A percentile compares a stretch with the other conserved stretches of the same genome.
These are phyloP conservation scores for Tagetes erecta DNA, from an alignment of 129 eudicot genomes.

Conservation along the genomic window DNA sequence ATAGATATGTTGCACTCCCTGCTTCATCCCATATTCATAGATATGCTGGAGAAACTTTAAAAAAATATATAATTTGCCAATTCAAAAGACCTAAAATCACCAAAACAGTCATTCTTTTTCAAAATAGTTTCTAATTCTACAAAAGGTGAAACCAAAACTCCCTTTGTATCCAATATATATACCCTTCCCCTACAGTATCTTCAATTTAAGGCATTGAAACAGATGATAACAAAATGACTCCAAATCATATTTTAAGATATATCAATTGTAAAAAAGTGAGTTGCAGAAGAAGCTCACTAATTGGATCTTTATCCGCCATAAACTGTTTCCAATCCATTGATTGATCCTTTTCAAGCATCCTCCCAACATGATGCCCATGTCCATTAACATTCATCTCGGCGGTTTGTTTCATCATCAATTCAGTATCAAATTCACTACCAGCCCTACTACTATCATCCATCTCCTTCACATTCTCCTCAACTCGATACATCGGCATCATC, in stretches of 20 bases:
- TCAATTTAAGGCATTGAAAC: neutral
- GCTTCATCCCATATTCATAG: neutral
- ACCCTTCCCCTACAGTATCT: neutral
- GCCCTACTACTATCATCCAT: slow-evolving; percentile 29
- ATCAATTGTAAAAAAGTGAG: neutral
- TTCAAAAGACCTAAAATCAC: slow-evolving; percentile 6
- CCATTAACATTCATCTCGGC: slow-evolving; percentile 46
- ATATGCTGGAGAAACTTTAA: slow-evolving; percentile 12
- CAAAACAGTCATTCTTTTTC: neutral
- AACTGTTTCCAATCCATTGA: slow-evolving; percentile 73
- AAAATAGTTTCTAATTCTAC: neutral
- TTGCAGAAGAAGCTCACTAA: slow-evolving; percentile 44
- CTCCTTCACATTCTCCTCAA: slow-evolving; percentile 46
- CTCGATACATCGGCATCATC: slow-evolving; percentile 25
- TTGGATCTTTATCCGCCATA: slow-evolving; percentile 58
- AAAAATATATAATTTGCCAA: neutral
- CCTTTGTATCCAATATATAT: neutral
- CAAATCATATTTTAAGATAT: neutral
- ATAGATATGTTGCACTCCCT: neutral
- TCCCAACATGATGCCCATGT: slow-evolving; percentile 43
- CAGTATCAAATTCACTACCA: slow-evolving; percentile 27
- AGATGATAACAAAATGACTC: neutral
- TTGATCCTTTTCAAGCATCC: slow-evolving; percentile 56
- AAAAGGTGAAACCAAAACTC: neutral
- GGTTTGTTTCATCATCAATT: slow-evolving; percentile 26